Evolutionary conservation across 2,329 filamentous ascomycete genomes (phyloP).

Genomic region (Didymella pinodella): DNA sequence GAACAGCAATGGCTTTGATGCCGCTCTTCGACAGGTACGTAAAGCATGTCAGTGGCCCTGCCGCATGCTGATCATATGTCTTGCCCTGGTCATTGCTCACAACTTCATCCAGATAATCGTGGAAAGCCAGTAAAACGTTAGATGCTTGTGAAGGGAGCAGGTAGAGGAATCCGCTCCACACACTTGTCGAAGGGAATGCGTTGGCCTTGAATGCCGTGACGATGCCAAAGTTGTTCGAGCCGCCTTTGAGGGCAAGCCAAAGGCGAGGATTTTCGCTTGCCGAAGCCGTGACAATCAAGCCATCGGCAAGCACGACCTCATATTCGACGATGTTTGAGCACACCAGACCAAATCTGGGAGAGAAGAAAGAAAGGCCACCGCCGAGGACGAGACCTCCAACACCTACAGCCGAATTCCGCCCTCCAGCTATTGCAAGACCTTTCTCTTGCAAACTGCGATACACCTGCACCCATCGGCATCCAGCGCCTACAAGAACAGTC

Average conservation of each 20-base stretch:
- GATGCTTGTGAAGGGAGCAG: conserved; percentile 21
- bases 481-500: conserved; percentile 24
- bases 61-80: conserved; percentile 51
- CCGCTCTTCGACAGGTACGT: conserved; percentile 67
- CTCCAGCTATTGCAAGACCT: conserved; percentile 32
- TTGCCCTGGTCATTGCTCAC: conserved; percentile 13
- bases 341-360: conserved; percentile 39
- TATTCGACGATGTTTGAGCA: conserved; percentile 46
- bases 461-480: conserved; percentile 32
- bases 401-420: conserved; percentile 38
- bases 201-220: conserved; percentile 42
- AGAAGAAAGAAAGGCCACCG: conserved; percentile 50
- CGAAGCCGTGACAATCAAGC: conserved; percentile 43
- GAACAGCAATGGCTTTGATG: conserved; percentile 54
- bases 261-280: conserved; percentile 34
- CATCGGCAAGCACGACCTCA: conserved; percentile 50
- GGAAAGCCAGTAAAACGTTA: conserved; percentile 21
- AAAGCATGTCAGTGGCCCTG: conserved; percentile 62
- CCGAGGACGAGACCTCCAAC: conserved; percentile 46
- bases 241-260: conserved; percentile 47
- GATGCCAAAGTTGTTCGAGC: conserved; percentile 50
- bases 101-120: conserved; percentile 21
- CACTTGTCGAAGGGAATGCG: conserved; percentile 23
- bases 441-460: conserved; percentile 26
- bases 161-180: conserved; percentile 50